Percentiles rank a stretch among this genome's conserved stretches.
Conservation (phyloP, 2,329 filamentous ascomycete species). For the Fusarium nanum region DNA sequence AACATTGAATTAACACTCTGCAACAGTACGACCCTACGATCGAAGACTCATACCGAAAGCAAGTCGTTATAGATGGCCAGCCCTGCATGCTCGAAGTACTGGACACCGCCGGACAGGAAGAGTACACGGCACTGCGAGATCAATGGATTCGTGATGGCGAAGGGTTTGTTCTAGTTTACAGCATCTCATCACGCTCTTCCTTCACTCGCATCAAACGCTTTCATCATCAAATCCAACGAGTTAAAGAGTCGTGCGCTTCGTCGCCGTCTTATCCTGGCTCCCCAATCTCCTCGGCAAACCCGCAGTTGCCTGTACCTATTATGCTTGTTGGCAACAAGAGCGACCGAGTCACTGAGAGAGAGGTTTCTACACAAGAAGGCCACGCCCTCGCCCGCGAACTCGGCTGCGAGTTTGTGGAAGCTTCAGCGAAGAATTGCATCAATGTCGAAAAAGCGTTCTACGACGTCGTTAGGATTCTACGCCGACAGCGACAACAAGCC, state of each 20-base stretch:
- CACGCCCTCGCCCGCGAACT: conserved; percentile 90
- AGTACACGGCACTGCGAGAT: conserved; percentile 95
- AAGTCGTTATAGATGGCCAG: conserved; percentile 92
- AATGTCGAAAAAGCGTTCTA: conserved; percentile 99
- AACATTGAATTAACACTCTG: conserved; percentile 28
- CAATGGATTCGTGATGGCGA: conserved; percentile 99
- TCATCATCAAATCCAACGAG: conserved; percentile 95
- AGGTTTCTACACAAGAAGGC: conserved; percentile 96
- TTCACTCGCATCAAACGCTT: conserved; percentile 96
- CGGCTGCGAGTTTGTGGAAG: conserved; percentile 96
- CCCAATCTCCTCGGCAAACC: conserved; percentile 69
- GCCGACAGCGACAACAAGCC: conserved; percentile 78
- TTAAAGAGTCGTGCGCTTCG: conserved; percentile 88
- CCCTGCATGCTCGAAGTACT: conserved; percentile 98
- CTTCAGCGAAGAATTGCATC: conserved; percentile 97
- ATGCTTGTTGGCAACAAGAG: conserved; percentile 99
- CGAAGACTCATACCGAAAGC: conserved; percentile 88
- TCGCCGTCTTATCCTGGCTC: conserved; percentile 83
- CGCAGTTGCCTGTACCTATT: conserved; percentile 82
- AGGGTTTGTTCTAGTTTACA: conserved; percentile 97
- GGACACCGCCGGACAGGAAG: conserved; percentile 97
- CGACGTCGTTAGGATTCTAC: conserved; percentile 91
- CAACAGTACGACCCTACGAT: conserved; percentile 85
- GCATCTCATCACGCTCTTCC: conserved; percentile 95
- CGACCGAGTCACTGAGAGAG: conserved; percentile 93